These are phyloP conservation scores for Cymbopogon flexuosus DNA, from an alignment of 202 grass and related monocot genomes.

Conservation along the genomic window DNA sequence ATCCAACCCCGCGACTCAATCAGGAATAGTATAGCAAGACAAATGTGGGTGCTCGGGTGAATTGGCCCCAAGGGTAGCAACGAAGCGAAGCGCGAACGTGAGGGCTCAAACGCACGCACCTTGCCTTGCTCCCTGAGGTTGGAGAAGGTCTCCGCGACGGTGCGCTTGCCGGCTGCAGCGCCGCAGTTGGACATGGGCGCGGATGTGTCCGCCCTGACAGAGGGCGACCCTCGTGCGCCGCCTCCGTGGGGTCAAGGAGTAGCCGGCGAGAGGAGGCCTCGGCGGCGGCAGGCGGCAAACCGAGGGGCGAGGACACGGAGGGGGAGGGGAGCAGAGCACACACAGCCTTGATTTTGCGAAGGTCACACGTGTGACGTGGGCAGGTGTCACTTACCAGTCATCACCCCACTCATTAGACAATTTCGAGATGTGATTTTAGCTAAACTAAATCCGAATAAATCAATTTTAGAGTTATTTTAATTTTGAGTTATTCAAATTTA, in stretches of 20 bases:
- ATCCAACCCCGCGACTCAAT: background rate
- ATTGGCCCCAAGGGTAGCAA: background rate
- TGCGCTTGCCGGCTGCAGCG: constrained; percentile 15
- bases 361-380: too few species aligned
- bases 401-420: too few species aligned
- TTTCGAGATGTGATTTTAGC: too few species aligned
- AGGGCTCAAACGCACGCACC: constrained; percentile 19
- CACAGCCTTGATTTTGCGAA: background rate
- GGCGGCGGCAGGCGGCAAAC: background rate
- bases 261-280: background rate
- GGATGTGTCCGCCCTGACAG: background rate
- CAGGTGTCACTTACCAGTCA: too few species aligned
- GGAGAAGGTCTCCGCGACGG: constrained; percentile 61
- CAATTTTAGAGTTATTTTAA: too few species aligned
- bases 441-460: too few species aligned
- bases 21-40: background rate
- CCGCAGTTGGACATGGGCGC: background rate
- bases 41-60: background rate
- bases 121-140: constrained; percentile 61
- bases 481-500: too few species aligned
- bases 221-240: background rate
- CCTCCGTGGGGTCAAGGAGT: background rate
- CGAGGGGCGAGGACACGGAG: background rate
- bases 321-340: too few species aligned
- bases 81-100: background rate